Base-by-base conservation (phyloP, 495 filamentous ascomycete genomes). In the Xylaria intraflava region DNA sequence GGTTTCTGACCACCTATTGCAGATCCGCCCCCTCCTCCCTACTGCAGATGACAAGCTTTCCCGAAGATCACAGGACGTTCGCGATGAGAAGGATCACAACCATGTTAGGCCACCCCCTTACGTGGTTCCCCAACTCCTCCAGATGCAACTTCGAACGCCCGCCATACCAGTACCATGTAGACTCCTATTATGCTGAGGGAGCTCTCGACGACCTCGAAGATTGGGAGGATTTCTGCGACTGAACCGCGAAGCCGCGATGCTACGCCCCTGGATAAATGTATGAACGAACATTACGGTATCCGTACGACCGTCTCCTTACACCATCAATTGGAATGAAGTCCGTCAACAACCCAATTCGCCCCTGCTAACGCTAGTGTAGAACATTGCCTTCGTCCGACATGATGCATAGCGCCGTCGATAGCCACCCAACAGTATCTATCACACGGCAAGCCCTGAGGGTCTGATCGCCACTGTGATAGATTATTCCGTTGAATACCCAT, bases 401-500 rank as follows among this genome's bases (percentile, higher is more conserved):
- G n/a, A n/a, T n/a, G n/a, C n/a, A n/a, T n/a, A n/a, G n/a, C n/a
- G n/a, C n/a, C n/a, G n/a, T n/a, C n/a, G n/a, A n/a, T n/a, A 46
- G 16, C 10, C 31, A 19, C 17, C 26, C 49, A 38, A 33, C 49
- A 26, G 22, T n/a, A 39, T 24, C 58, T 49, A 33, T 33, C 64
- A 61, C 51, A 56, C 63, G 26, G 20, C 46, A 10, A 47, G 38
- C 29, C 42, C 49, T 6, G 27, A 41, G 51, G 63, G 63, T 6
- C 43, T 26, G 1, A 45, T 44, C 12, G 19, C 60, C 16, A 61
- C 56, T 1, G 49, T 64, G 40, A 64, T 61, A 42, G 60, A 49
- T 23, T 76, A 72, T 52, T 69, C 68, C 5, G 61, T 76, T 42
- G 55, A 72, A n/a, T 54, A 76, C 59, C 75, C 72, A 3, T 65